Conservation (phyloP, 352 stramenopile species). For the Peronosclerospora sorghi region DNA sequence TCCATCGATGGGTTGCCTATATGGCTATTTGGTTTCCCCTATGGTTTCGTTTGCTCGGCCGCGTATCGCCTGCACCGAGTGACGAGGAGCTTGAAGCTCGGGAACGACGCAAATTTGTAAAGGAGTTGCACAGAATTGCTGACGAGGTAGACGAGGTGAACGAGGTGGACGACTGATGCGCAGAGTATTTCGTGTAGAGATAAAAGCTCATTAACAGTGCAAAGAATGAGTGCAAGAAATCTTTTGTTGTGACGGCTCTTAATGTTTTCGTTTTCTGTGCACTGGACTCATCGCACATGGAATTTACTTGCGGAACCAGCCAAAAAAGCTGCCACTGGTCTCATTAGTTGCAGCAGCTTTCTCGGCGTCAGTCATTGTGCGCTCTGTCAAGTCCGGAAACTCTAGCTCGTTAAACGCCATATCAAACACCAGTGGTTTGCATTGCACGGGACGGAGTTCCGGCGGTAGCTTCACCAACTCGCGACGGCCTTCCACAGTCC, state of each 20-base stretch:
- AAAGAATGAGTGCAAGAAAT: constrained; percentile 11
- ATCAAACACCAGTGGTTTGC: constrained; percentile 78
- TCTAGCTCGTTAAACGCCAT: constrained; percentile 75
- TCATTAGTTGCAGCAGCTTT: constrained; percentile 32
- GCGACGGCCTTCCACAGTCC: constrained; percentile 31
- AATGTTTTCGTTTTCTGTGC: constrained; percentile 3
- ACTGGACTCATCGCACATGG: background rate
- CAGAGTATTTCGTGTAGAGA: no score
- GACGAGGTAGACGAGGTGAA: constrained; percentile 31
- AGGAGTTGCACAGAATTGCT: constrained; percentile 34
- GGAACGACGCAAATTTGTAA: constrained; percentile 38
- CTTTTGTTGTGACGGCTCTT: background rate
- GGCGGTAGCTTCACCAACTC: constrained; percentile 60
- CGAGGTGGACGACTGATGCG: constrained; percentile 10
- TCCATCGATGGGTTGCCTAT: constrained; percentile 65
- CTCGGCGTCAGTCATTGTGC: constrained; percentile 67
- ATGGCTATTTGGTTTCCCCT: constrained; percentile 71
- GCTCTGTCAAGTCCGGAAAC: constrained; percentile 62
- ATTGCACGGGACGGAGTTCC: constrained; percentile 47
- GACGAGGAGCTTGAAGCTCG: constrained; percentile 45
- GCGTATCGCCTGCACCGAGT: constrained; percentile 46
- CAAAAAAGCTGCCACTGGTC: constrained; percentile 42
- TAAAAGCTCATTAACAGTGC: constrained; percentile 3
- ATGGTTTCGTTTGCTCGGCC: constrained; percentile 62
- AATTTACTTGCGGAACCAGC: constrained; percentile 71